phyloP scores from a whole-genome alignment of 2,329 filamentous ascomycete species.

The Davidsoniella virescens region DNA sequence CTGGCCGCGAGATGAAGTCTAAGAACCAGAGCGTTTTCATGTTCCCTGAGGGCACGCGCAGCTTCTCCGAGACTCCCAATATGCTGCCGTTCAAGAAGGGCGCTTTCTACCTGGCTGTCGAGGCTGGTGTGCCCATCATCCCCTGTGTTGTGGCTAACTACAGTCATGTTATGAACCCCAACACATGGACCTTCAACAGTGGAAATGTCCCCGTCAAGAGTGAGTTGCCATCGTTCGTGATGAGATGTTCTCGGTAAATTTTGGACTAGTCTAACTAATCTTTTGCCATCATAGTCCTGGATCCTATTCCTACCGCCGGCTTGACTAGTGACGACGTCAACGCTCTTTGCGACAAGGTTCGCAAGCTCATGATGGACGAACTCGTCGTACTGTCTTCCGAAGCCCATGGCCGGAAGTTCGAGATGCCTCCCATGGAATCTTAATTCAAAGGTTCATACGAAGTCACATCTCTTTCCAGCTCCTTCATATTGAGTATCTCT shows the following conservation, averaged over 20 bases:
- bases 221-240: conserved; percentile 22
- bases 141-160: conserved; percentile 73
- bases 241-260: neutral
- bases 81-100: conserved; percentile 98
- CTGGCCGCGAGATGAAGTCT: conserved; percentile 60
- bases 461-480: neutral
- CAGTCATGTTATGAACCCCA: conserved; percentile 51
- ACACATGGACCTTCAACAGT: conserved; percentile 46
- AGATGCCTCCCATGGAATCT: conserved; percentile 9
- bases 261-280: conserved; percentile 4
- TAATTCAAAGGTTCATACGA: neutral
- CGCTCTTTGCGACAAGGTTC: conserved; percentile 47
- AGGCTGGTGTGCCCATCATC: conserved; percentile 85
- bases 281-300: conserved; percentile 40
- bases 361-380: conserved; percentile 61
- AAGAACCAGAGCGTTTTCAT: conserved; percentile 66
- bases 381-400: conserved; percentile 37
- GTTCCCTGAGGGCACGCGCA: conserved; percentile 85
- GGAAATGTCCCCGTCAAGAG: conserved; percentile 63
- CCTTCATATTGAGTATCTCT: neutral
- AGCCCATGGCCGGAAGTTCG: conserved; percentile 24
- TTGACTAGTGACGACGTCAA: conserved; percentile 66
- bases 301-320: conserved; percentile 61
- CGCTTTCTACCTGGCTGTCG: conserved; percentile 87
- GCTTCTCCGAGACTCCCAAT: conserved; percentile 65